Evolutionary conservation across 768 basidiomycete species (phyloP), one percentile per base, ranked within the genome.

Genomic region (Rhodotorula graminis): DNA sequence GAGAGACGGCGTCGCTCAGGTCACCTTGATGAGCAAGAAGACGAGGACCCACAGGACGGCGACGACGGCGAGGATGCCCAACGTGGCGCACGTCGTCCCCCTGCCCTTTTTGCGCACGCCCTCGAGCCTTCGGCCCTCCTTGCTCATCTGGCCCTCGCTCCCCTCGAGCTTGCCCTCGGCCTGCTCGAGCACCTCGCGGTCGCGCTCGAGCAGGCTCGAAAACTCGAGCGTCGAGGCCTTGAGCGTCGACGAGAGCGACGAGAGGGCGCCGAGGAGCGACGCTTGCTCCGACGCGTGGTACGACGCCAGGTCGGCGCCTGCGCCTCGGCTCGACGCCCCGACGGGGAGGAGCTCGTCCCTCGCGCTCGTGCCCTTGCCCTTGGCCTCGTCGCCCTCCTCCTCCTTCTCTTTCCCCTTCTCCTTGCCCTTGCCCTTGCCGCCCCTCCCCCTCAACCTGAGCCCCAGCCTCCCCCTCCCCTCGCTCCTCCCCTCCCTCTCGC

Each of bases 241-340:
- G 62, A 98, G 87, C 79, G 93, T 92, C 18, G 87, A 83, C 1
- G 92, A 92, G 94, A 98, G 97, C 67, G 87, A 81, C 1, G 87
- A 88, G 37, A 94, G 86, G 77, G 91, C 89, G 16, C 83, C 83
- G 0, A 90, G 85, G 60, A 94, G 86, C 33, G 90, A 86, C 63
- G 91, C 86, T 37, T 94, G 92, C 15, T 77, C 62, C 0, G 73
- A n/a, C 59, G 72, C 69, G 69, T 79, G 78, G 64, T 78, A 77
- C 0, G 67, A 64, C 23, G 77, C 49, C 16, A 79, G 73, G 65
- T 74, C 65, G 18, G 62, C 44, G 25, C 23, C 49, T 0, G 29
- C 42, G 42, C 58, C 21, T 14, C 40, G 11, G 19, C 37, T 37
- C 0, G 61, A 58, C 16, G 68, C 27, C 27, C 50, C 44, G 49